Conservation (phyloP, 345 rosid species). For the Eucalyptus coolabah region DNA sequence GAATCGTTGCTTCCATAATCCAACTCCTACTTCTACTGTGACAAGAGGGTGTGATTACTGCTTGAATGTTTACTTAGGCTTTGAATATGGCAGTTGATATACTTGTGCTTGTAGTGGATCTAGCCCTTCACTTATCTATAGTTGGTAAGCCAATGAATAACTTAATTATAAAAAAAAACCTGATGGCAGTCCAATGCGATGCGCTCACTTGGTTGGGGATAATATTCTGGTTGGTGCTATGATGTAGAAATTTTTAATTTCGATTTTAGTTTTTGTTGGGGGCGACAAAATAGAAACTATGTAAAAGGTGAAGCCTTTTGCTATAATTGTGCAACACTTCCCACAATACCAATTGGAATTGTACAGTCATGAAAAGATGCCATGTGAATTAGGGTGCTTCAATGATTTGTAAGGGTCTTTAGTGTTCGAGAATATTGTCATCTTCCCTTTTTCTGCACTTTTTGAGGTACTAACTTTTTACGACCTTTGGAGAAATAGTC, state of each 20-base stretch:
- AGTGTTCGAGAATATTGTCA: neutral
- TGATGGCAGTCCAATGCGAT: neutral
- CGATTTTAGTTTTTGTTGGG: neutral
- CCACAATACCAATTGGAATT: neutral
- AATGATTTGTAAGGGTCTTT: neutral
- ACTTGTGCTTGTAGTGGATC: neutral
- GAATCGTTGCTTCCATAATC: neutral
- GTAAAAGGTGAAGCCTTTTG: neutral
- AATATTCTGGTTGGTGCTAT: neutral
- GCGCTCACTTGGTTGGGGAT: neutral
- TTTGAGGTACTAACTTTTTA: neutral
- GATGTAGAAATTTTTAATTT: neutral
- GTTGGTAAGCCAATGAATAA: neutral
- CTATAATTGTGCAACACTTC: neutral
- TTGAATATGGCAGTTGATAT: neutral
- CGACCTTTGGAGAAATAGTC: neutral
- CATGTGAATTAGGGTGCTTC: neutral
- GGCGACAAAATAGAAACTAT: neutral
- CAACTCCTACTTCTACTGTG: neutral
- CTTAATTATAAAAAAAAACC: neutral
- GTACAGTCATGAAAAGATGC: neutral
- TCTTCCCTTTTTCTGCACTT: neutral
- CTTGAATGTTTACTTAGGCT: neutral
- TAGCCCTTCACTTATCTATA: neutral
- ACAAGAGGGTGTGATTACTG: neutral